Evolutionary conservation across 148 eudicot genomes (phyloP).

Genomic region (Cornus suecica): DNA sequence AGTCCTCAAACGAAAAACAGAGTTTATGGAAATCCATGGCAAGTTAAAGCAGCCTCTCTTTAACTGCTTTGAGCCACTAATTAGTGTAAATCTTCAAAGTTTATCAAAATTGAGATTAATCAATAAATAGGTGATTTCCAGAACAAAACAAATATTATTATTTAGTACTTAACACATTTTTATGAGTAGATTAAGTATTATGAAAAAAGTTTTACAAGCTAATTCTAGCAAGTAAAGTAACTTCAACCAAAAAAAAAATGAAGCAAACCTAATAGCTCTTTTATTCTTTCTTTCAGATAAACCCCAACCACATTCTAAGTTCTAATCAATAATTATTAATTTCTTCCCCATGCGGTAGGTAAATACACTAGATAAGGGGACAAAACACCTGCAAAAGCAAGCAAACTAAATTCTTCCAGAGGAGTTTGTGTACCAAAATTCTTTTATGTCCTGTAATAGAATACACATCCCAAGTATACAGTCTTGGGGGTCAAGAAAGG

Average conservation of each 20-base stretch:
- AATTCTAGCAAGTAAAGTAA: background rate
- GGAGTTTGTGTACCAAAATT: too few relatives aligned
- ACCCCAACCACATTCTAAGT: too few relatives aligned
- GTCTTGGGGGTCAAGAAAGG: too few relatives aligned
- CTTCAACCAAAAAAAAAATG: background rate
- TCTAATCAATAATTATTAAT: too few relatives aligned
- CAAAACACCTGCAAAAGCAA: too few relatives aligned
- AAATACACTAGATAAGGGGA: too few relatives aligned
- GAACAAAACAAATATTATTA: background rate
- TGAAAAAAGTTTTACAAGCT: background rate
- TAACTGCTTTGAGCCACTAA: background rate
- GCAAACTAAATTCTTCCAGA: too few relatives aligned
- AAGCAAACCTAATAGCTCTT: background rate
- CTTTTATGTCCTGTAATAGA: too few relatives aligned
- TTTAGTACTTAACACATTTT: background rate
- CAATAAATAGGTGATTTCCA: background rate
- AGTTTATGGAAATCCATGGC: background rate
- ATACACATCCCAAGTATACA: too few relatives aligned
- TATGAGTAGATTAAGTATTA: too few relatives aligned
- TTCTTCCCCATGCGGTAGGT: too few relatives aligned
- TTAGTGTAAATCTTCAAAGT: background rate
- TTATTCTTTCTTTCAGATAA: too few relatives aligned
- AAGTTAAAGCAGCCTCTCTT: background rate
- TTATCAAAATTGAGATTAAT: background rate
- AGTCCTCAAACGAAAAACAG: background rate